Base-by-base conservation (phyloP, 345 rosid species). In the Mallotus nudiflorus region DNA sequence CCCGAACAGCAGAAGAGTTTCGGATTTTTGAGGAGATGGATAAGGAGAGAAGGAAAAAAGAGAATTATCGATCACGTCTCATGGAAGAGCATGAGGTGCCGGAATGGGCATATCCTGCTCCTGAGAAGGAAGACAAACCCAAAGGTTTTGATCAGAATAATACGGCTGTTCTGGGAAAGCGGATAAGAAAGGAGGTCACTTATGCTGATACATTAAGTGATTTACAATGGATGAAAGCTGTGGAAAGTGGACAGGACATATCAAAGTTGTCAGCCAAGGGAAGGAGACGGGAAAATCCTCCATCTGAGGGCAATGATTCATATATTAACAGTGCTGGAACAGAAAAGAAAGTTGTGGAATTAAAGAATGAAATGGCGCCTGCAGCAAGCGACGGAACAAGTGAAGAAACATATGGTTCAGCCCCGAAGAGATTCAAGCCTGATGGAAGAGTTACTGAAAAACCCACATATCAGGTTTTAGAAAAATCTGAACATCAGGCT, bases 71-170 rank as follows among this genome's bases (percentile, higher is more conserved):
- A 78, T 78, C 87, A 29, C 97, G 99, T 46, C 93, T 96, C 61
- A 91, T 92, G 97, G 90, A 91, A 84, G 98, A 96, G 18, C 89
- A 87, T 3, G 99, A 96, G 81, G 99, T 95, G 60, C 99, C 99
- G 13, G 99, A 89, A 74, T 96, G 99, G 98, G 99, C 84, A 19
- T 92, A 87, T 74, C 62, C 85, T 62, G 71, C 82, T 48, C 83
- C 87, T 65, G 84, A 83, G 29, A 84, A 86, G 83, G 93, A 89
- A 69, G 86, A 75, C 33, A 91, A 82, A 78, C 42, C 70, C 58
- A 94, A 89, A 80, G 77, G 66, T 66, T 69, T 83, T 42, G 91
- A 88, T 16, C 71, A 71, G 35, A 77, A 81, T 66, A 83, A 75
- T 35, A 74, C 72, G 28, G 78, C 77, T 72, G 83, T 89, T 44